Conservation (phyloP, 2,329 filamentous ascomycete species). For the Aureobasidium sp. region DNA sequence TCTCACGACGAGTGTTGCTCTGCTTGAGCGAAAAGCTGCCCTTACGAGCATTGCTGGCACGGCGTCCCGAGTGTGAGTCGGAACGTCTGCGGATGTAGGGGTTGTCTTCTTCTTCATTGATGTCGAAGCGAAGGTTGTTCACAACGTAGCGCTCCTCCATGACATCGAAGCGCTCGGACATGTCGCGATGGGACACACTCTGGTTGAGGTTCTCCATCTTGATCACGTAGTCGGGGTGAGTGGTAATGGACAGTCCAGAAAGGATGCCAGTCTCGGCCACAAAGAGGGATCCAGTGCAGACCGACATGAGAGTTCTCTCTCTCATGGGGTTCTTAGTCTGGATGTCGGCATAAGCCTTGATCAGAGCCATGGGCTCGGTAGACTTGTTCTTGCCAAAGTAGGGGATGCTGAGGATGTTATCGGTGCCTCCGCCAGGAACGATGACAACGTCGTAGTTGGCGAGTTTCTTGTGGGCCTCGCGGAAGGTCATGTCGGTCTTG, state of each 20-base stretch:
- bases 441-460: conserved; percentile 73
- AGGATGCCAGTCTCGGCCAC: conserved; percentile 70
- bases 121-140: conserved; percentile 82
- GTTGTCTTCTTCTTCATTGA: conserved; percentile 71
- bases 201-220: conserved; percentile 75
- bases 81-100: conserved; percentile 55
- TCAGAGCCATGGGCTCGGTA: conserved; percentile 58
- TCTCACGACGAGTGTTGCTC: conserved; percentile 67
- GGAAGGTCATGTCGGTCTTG: conserved; percentile 66
- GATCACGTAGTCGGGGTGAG: conserved; percentile 72
- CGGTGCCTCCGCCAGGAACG: conserved; percentile 62
- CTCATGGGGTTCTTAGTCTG: conserved; percentile 70
- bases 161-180: conserved; percentile 71
- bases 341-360: conserved; percentile 68
- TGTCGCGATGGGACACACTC: conserved; percentile 59
- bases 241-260: conserved; percentile 70
- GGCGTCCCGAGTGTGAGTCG: conserved; percentile 28
- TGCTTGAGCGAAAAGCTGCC: conserved; percentile 76
- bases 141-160: conserved; percentile 81
- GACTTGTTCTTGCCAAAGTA: conserved; percentile 47
- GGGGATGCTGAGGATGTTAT: conserved; percentile 43
- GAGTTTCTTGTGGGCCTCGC: conserved; percentile 65
- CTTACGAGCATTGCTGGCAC: conserved; percentile 49
- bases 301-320: conserved; percentile 71
- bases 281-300: conserved; percentile 73